Base-by-base conservation (phyloP, 805 yeast genomes). In the Wickerhamiella hasegawae region DNA sequence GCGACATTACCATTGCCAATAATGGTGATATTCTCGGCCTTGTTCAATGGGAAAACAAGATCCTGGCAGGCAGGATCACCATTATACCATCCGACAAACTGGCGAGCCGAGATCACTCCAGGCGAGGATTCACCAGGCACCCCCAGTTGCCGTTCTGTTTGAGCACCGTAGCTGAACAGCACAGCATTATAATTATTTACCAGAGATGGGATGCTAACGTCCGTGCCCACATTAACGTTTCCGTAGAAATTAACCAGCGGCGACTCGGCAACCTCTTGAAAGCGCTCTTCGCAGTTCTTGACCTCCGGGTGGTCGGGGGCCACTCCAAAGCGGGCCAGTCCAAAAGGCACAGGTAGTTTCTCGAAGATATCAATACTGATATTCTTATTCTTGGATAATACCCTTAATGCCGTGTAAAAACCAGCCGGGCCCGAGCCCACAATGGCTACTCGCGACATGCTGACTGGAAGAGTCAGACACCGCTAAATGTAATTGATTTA, bases 301-400 rank as follows among this genome's bases (percentile, higher is more conserved):
- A 90, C 97, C 49, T 90, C 97, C 0, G 95, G 94, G 56, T 90
- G 96, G 57, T 90, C 99, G 2, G 99, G 99, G 0, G 98, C 96
- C n/a, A 90, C 97, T 1, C 99, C 99, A 52, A 70, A 85, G 24
- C 99, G 59, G 28, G 85, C 74, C 23, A 90, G 63, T 0, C 99
- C 99, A 59, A 68, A 87, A 0, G 98, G 98, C 5, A 84, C 75
- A 0, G 96, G 94, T 18, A 75, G 59, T 42, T 71, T 67, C 49
- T 90, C 99, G 60, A 74, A 84, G 55, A 87, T 64, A 40, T 82
- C 90, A 3, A 85, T 64, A 38, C 66, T 53, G 14, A 62, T 51
- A 5, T 59, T 57, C 0, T 60, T 55, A 4, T 55, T 54, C 39
- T 64, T 68, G 39, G 71, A 71, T 28, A 84, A 58, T 12, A 85